Conservation (phyloP, 1,284 basidiomycete species). For the Irpex rosettiformis region DNA sequence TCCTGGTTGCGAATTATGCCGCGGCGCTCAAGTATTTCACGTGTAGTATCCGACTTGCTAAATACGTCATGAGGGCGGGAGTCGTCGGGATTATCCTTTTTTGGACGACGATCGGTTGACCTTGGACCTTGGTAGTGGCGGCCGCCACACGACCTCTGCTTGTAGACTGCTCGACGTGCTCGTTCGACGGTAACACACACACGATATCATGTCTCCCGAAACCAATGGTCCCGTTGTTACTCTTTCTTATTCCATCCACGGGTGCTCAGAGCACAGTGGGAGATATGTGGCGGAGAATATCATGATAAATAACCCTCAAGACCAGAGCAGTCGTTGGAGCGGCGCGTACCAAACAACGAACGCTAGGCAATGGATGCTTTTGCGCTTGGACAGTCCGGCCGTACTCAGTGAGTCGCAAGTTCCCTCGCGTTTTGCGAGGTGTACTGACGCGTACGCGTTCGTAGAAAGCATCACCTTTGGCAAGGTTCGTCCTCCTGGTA, state of each 20-base stretch:
- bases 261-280: constrained; percentile 66
- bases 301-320: constrained; percentile 54
- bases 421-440: neutral
- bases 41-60: neutral
- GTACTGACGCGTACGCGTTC: constrained; percentile 4
- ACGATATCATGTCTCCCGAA: neutral
- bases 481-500: constrained; percentile 48
- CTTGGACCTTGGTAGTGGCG: neutral
- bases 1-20: too few species aligned
- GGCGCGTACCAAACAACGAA: constrained; percentile 52
- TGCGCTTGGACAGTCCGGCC: constrained; percentile 52
- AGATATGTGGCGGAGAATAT: constrained; percentile 69
- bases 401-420: constrained; percentile 59
- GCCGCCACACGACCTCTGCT: neutral
- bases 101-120: neutral
- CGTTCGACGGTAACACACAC: too few species aligned
- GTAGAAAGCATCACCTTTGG: constrained; percentile 73
- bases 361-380: constrained; percentile 66
- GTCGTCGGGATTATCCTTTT: neutral
- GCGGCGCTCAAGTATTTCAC: neutral
- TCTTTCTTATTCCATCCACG: constrained; percentile 48
- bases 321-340: constrained; percentile 72
- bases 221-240: constrained; percentile 1
- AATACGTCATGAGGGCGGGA: neutral
- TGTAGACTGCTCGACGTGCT: too few species aligned